These are phyloP conservation scores for Yamadazyma dushanensis DNA, from an alignment of 1,139 yeast genomes.

Conservation along the genomic window DNA sequence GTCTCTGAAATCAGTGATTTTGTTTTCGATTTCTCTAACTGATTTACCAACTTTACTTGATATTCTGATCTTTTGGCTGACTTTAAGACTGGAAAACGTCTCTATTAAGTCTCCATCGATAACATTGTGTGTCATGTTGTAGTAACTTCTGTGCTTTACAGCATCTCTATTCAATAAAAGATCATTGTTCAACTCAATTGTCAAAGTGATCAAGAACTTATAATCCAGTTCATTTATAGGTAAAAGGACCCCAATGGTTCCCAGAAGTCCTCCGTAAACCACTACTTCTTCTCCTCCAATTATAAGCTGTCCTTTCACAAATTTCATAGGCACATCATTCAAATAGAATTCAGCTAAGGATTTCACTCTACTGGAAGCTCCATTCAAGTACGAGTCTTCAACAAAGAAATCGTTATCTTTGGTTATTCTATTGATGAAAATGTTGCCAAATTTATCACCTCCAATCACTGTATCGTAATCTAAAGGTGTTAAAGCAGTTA, in stretches of 20 bases:
- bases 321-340: conserved; percentile 69
- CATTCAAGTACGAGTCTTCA: conserved; percentile 35
- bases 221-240: conserved; percentile 73
- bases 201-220: conserved; percentile 57
- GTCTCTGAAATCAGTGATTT: conserved; percentile 58
- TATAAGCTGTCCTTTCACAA: conserved; percentile 53
- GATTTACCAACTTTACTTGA: conserved; percentile 56
- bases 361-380: conserved; percentile 54
- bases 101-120: conserved; percentile 91
- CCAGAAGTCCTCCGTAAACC: conserved; percentile 75
- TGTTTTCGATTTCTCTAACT: conserved; percentile 59
- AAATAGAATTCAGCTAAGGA: conserved; percentile 61
- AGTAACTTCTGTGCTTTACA: conserved; percentile 68
- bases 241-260: conserved; percentile 70
- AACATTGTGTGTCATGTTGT: conserved; percentile 71
- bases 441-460: conserved; percentile 89
- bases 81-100: conserved; percentile 40
- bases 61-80: conserved; percentile 43
- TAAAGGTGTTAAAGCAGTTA: conserved; percentile 57
- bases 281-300: conserved; percentile 68
- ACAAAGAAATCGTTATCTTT: conserved; percentile 32
- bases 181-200: conserved; percentile 35
- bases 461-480: conserved; percentile 78
- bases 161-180: conserved; percentile 67
- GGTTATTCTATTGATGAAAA: conserved; percentile 66